phyloP scores from a whole-genome alignment of 192 early-diverging fungal species.

The Rhizoclosmatium sp. region DNA sequence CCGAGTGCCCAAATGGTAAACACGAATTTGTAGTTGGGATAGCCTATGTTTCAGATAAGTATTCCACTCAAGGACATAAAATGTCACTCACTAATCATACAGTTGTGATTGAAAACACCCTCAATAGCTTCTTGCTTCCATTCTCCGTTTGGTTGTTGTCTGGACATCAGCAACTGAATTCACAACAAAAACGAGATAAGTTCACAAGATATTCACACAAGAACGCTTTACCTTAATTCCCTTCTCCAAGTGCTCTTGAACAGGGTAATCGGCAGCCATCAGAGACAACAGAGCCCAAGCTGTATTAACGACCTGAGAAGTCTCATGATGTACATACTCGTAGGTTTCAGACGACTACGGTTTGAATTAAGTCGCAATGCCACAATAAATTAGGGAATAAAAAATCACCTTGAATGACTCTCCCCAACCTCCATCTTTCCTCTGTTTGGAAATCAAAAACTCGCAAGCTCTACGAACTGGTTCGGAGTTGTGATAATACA shows the following conservation, averaged over 20 bases:
- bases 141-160: constrained; percentile 90
- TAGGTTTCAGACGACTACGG: constrained; percentile 73
- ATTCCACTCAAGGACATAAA: neutral
- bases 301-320: constrained; percentile 92
- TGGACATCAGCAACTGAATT: constrained; percentile 75
- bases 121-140: constrained; percentile 98
- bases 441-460: constrained; percentile 90
- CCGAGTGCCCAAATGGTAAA: constrained; percentile 36
- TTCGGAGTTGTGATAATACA: constrained; percentile 79
- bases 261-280: constrained; percentile 89
- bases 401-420: constrained; percentile 82
- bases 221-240: constrained; percentile 61
- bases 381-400: constrained; percentile 11
- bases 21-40: constrained; percentile 43
- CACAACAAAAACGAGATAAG: neutral
- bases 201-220: too few species aligned
- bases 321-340: constrained; percentile 68
- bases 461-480: constrained; percentile 78
- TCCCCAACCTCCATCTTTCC: constrained; percentile 96
- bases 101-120: constrained; percentile 90
- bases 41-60: constrained; percentile 1
- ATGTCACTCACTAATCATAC: constrained; percentile 53
- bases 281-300: constrained; percentile 87
- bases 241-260: constrained; percentile 68
- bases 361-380: constrained; percentile 18